A percentile compares a stretch with the other conserved stretches of the same genome.
Conservation (phyloP, 1,139 yeast genomes). For the Candida pseudoviswanathii region DNA sequence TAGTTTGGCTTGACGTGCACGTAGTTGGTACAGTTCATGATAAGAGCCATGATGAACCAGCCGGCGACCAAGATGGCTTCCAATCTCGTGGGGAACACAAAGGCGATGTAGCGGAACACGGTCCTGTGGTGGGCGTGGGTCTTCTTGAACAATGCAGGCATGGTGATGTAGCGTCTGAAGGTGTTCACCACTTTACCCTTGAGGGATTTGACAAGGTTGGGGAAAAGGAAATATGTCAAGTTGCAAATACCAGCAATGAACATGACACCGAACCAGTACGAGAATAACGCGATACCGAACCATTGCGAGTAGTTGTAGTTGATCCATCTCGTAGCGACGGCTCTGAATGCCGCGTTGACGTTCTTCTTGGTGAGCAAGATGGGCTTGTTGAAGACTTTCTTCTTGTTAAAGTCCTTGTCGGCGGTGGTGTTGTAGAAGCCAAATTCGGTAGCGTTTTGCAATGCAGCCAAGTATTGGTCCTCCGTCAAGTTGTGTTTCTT, state of each 20-base stretch:
- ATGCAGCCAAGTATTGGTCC: conserved; percentile 31
- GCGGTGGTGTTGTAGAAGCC: conserved; percentile 27
- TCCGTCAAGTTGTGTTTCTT: conserved; percentile 28
- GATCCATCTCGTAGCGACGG: conserved; percentile 41
- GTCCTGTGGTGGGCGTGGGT: conserved; percentile 44
- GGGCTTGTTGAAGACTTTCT: conserved; percentile 34
- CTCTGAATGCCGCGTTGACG: conserved; percentile 34
- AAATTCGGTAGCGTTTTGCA: conserved; percentile 39
- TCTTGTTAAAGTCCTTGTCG: conserved; percentile 29
- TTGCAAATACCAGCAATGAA: conserved; percentile 47
- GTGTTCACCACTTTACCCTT: conserved; percentile 35
- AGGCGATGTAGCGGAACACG: conserved; percentile 31
- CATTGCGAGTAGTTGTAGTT: conserved; percentile 47
- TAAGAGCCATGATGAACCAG: conserved; percentile 52
- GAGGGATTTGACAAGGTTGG: conserved; percentile 33
- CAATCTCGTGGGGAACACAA: conserved; percentile 62
- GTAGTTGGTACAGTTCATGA: conserved; percentile 47
- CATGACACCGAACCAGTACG: conserved; percentile 47
- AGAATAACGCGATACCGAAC: conserved; percentile 52
- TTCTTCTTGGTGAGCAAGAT: conserved; percentile 24
- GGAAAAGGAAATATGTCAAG: conserved; percentile 34
- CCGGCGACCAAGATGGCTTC: conserved; percentile 54
- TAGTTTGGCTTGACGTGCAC: conserved; percentile 37
- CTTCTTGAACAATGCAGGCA: conserved; percentile 50
- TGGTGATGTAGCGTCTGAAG: conserved; percentile 42